A percentile compares a stretch with the other conserved stretches of the same genome.
These are phyloP conservation scores for Elsinoe ampelina DNA, from an alignment of 2,329 filamentous ascomycete genomes.

Conservation along the genomic window DNA sequence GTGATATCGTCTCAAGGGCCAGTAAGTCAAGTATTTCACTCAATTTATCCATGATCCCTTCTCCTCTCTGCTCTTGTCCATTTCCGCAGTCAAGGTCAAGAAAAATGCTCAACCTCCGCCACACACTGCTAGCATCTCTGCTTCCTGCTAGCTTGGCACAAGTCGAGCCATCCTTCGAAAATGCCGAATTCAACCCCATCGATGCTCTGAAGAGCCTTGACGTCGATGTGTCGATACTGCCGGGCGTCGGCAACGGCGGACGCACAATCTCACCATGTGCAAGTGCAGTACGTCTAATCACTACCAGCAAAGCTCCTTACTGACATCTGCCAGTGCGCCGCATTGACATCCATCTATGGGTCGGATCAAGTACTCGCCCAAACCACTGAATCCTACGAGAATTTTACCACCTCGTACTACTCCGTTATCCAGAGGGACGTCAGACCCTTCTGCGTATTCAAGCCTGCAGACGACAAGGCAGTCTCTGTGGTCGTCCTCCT, in stretches of 20 bases:
- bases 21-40: no score
- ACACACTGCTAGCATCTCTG: background rate
- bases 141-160: background rate
- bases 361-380: background rate
- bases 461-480: background rate
- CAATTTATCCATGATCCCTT: no score
- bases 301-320: background rate
- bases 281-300: background rate
- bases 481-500: background rate
- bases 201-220: background rate
- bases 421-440: background rate
- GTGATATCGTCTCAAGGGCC: no score
- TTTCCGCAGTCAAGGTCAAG: no score
- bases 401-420: background rate
- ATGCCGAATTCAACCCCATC: background rate
- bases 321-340: background rate
- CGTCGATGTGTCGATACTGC: background rate
- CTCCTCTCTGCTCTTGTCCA: no score
- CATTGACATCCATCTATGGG: background rate
- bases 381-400: background rate
- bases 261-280: background rate
- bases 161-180: background rate
- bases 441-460: conserved; percentile 7
- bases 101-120: background rate
- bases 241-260: background rate